Evolutionary conservation across 1,284 basidiomycete genomes (phyloP), one percentile per base, ranked within the genome.

Genomic region (Boletus hoseneyae): DNA sequence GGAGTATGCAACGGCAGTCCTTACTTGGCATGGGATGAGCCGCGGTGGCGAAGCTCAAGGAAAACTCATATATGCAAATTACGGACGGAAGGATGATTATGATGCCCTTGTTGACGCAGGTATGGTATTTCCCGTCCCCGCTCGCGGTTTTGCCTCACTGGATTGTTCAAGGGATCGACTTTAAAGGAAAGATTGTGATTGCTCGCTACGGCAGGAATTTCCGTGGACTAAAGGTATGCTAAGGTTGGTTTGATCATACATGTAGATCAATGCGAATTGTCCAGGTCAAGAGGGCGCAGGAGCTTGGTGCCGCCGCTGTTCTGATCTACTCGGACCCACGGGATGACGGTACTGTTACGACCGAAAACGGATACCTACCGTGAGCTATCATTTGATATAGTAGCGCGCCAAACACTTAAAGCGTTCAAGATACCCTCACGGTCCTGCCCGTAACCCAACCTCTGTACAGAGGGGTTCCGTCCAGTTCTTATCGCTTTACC

Each of bases 381-480:
- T 83, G 42, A 57, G 67, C 51, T 19, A 19, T 40, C 18, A 38
- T 25, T 30, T 37, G n/a, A 12, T 16, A 13, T 35, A 40, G 30
- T 30, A 29, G 16, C 60, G 61, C 13, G 10, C 23, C 3, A 15
- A 45, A 34, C 36, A 23, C 32, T 55, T 21, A 56, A 27, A 34
- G 11, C 9, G 4, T 37, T 37, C 29, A 45, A 70, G 68, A 30
- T 70, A 90, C 64, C 89, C 89, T 5, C 70, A 79, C 3, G 89
- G 89, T 0, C 87, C 87, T 15, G 88, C 87, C 23, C 76, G 85
- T 32, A 82, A 87, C 59, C 85, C 83, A 0, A 77, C 76, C 16
- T 75, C 80, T 3, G 81, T 89, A 18, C 82, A 92, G 67, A 78
- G 89, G 34, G 89, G 89, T 18, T 80, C 79, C 16, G 88, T 90